Percentiles rank a stretch among this genome's conserved stretches.
phyloP scores from a whole-genome alignment of 306 rosid species.

The Citrullus mucosospermus region DNA sequence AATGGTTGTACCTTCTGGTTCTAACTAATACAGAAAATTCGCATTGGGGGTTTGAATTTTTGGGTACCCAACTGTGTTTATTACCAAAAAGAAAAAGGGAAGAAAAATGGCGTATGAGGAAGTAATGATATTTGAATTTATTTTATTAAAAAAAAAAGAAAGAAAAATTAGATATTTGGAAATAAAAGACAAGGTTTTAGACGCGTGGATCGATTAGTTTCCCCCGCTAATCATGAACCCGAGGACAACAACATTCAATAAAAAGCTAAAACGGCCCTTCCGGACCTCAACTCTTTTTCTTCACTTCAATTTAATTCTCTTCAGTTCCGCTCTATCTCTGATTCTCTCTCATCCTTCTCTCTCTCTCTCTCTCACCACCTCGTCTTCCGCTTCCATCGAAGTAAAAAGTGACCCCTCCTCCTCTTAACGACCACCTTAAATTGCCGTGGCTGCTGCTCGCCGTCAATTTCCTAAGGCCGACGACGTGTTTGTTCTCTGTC shows the following conservation, averaged over 20 bases:
- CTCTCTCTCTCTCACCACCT: conserved; percentile 1
- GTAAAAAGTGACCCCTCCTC: not conserved
- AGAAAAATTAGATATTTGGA: not conserved
- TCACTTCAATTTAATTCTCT: conserved; percentile 16
- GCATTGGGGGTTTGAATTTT: not conserved
- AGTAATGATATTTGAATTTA: not conserved
- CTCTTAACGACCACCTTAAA: not conserved
- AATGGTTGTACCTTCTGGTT: not conserved
- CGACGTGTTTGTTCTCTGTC: not conserved
- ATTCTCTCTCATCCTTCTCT: not conserved
- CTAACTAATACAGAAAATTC: not conserved
- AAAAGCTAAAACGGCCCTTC: not conserved
- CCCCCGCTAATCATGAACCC: conserved; percentile 7
- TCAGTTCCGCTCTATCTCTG: conserved; percentile 18
- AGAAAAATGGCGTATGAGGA: not conserved
- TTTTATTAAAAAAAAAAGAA: not conserved
- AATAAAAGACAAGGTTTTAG: not conserved
- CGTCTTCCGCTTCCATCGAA: not conserved
- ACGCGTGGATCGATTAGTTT: conserved; percentile 3
- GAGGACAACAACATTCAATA: conserved; percentile 3
- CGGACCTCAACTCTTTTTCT: conserved; percentile 21
- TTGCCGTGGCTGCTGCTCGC: not conserved
- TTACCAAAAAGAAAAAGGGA: not conserved
- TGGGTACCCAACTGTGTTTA: not conserved
- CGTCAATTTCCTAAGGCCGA: not conserved